Evolutionary conservation across 352 stramenopile species (phyloP).

Genomic region (Phytophthora tentaculata): DNA sequence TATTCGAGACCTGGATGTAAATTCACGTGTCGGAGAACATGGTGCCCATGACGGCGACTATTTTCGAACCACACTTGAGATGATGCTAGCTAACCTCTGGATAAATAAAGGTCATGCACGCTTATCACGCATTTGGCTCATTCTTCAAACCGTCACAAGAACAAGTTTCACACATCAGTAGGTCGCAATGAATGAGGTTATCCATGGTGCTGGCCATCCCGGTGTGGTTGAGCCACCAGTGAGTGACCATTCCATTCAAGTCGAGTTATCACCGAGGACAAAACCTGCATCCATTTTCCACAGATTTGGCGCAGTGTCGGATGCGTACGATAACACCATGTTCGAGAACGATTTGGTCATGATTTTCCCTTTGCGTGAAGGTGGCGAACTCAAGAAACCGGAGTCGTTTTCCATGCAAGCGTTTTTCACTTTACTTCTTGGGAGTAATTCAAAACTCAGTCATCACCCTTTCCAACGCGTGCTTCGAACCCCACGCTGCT

Average conservation of each 20-base stretch:
- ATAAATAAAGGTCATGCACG: neutral
- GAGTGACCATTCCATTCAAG: conserved; percentile 39
- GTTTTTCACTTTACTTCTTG: conserved; percentile 68
- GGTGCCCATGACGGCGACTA: conserved; percentile 15
- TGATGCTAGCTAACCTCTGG: conserved; percentile 2
- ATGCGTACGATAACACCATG: conserved; percentile 52
- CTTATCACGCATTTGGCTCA: conserved; percentile 1
- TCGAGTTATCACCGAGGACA: conserved; percentile 36
- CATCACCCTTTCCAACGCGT: conserved; percentile 59
- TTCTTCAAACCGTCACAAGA: conserved; percentile 18
- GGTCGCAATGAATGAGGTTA: conserved; percentile 14
- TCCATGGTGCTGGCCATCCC: neutral
- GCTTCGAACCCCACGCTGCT: conserved; percentile 62
- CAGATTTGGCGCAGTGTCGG: conserved; percentile 21
- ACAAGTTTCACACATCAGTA: neutral
- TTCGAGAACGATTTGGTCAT: conserved; percentile 78
- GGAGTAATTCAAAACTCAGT: conserved; percentile 44
- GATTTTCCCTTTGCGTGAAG: conserved; percentile 67
- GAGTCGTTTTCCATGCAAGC: conserved; percentile 55
- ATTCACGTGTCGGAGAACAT: no score
- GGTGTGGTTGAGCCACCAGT: conserved; percentile 13
- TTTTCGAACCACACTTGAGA: conserved; percentile 22
- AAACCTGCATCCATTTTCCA: conserved; percentile 39
- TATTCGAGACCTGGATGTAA: no score
- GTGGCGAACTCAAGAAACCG: conserved; percentile 59